Evolutionary conservation across 1,284 basidiomycete species (phyloP).

Genomic region (Termitomyces sp.): DNA sequence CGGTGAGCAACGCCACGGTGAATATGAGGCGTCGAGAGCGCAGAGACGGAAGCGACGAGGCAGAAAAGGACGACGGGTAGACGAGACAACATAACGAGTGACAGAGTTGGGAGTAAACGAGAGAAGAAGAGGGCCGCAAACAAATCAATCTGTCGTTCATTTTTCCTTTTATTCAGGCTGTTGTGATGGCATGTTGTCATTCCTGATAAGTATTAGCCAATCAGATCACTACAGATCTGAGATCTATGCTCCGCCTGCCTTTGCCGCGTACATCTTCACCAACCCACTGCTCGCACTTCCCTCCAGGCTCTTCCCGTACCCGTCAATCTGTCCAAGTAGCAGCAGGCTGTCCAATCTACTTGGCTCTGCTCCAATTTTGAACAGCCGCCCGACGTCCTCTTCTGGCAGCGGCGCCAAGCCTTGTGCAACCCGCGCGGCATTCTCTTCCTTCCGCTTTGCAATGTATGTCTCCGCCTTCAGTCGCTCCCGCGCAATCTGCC

Average conservation of each 20-base stretch:
- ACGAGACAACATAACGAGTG: constrained; percentile 42
- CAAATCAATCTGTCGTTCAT: not conserved
- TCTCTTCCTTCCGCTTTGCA: constrained; percentile 88
- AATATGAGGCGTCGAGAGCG: constrained; percentile 45
- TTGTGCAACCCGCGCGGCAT: constrained; percentile 74
- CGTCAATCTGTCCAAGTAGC: constrained; percentile 84
- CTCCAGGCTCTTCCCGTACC: constrained; percentile 73
- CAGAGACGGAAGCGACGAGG: constrained; percentile 39
- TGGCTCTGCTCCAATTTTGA: constrained; percentile 88
- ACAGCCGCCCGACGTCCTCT: constrained; percentile 78
- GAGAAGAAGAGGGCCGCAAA: not conserved
- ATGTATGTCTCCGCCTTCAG: constrained; percentile 77
- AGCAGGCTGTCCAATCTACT: constrained; percentile 87
- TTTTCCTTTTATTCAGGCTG: not conserved
- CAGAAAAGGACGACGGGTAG: constrained; percentile 41
- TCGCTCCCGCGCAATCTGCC: constrained; percentile 90
- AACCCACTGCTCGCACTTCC: constrained; percentile 65
- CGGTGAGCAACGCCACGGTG: constrained; percentile 37
- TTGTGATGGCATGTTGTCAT: constrained; percentile 11
- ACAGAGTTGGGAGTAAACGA: constrained; percentile 11
- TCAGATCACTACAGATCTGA: not conserved
- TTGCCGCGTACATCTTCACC: constrained; percentile 74
- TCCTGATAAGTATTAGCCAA: not conserved
- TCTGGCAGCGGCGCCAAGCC: constrained; percentile 85
- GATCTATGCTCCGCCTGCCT: constrained; percentile 27